Conservation (phyloP, 768 basidiomycete species). For the Lactarius hengduanensis region DNA sequence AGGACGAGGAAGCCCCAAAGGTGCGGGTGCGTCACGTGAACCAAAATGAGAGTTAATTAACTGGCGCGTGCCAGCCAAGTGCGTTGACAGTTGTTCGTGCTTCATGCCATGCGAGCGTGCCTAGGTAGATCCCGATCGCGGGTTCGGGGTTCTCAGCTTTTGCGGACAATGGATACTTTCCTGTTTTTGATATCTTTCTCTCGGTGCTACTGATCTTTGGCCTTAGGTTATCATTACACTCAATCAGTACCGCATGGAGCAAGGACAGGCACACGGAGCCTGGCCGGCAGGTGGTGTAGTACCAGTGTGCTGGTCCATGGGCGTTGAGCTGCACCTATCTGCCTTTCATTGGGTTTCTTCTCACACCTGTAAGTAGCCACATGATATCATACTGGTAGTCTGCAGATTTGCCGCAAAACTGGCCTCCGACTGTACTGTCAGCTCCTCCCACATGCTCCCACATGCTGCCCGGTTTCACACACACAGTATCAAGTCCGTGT, state of each 20-base stretch:
- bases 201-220: too few species aligned
- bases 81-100: too few species aligned
- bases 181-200: too few species aligned
- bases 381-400: too few species aligned
- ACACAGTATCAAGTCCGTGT: not conserved
- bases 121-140: not conserved
- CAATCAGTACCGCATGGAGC: too few species aligned
- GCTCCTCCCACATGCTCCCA: not conserved
- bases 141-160: not conserved
- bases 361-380: too few species aligned
- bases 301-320: not conserved
- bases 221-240: not conserved
- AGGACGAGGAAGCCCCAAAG: not conserved
- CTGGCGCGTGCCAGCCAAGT: not conserved
- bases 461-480: too few species aligned
- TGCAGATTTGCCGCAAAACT: not conserved
- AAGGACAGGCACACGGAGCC: too few species aligned
- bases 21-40: not conserved
- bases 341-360: too few species aligned
- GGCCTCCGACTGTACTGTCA: not conserved
- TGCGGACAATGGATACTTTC: too few species aligned
- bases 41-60: not conserved
- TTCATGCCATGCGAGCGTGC: not conserved
- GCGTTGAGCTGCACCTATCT: not conserved
- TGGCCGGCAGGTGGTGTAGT: too few species aligned